These are phyloP conservation scores for Phytophthora vignae DNA, from an alignment of 352 stramenopile species.

Conservation along the genomic window DNA sequence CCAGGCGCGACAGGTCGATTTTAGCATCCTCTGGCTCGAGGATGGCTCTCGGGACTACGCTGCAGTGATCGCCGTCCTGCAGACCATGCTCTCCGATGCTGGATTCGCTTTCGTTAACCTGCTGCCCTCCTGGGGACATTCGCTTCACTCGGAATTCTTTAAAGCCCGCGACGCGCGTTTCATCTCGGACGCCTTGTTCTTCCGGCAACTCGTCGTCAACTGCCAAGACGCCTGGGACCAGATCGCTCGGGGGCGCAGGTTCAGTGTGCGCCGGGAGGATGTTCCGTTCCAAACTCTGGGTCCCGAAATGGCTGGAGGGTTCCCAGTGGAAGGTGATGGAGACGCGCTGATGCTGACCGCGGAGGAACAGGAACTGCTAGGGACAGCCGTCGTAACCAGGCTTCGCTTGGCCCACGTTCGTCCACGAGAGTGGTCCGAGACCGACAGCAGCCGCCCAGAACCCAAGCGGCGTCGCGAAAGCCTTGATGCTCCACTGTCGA, in stretches of 20 bases:
- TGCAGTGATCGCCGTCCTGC: background rate
- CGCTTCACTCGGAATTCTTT: background rate
- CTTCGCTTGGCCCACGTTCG: background rate
- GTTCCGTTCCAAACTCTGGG: background rate
- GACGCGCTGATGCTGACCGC: conserved; percentile 1
- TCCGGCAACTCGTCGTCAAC: background rate
- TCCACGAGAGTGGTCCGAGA: conserved; percentile 4
- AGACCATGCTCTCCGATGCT: background rate
- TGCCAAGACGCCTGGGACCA: background rate
- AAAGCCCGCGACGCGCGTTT: background rate
- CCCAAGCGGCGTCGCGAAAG: background rate
- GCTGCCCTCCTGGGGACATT: background rate
- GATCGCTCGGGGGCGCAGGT: background rate
- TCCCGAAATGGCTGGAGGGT: background rate
- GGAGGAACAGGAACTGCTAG: background rate
- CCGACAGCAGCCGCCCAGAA: background rate
- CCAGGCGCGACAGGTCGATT: background rate
- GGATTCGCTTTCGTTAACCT: conserved; percentile 7
- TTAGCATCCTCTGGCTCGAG: background rate
- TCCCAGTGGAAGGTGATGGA: background rate
- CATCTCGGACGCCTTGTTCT: background rate
- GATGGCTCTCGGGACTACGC: background rate
- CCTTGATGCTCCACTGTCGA: background rate
- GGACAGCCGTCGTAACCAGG: background rate
- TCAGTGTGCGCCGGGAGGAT: conserved; percentile 4